Evolutionary conservation across 1,139 yeast species (phyloP).

Genomic region (Yamadazyma dendronema): DNA sequence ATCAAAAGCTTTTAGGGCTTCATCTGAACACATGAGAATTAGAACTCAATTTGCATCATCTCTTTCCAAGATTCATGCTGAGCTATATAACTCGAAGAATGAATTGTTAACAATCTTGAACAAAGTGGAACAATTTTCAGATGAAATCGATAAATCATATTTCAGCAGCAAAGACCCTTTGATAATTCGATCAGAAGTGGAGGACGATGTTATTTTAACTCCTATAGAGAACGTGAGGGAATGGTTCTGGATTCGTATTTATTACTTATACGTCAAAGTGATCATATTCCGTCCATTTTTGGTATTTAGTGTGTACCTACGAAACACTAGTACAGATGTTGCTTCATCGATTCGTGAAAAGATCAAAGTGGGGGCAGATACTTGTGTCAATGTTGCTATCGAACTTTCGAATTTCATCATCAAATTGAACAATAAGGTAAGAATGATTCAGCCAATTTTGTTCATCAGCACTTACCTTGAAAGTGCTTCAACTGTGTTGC

Average conservation of each 20-base stretch:
- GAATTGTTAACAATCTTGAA: conserved; percentile 12
- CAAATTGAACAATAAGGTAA: conserved; percentile 10
- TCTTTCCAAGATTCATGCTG: conserved; percentile 10
- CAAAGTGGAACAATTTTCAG: conserved; percentile 12
- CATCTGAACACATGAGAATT: conserved; percentile 11
- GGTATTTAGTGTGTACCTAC: conserved; percentile 10
- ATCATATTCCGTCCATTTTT: conserved; percentile 13
- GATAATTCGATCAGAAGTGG: conserved; percentile 7
- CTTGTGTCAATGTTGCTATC: conserved; percentile 10
- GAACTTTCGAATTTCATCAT: conserved; percentile 12
- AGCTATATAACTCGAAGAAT: conserved; percentile 11
- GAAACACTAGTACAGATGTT: conserved; percentile 6
- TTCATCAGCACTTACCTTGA: conserved; percentile 14
- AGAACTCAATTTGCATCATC: conserved; percentile 10
- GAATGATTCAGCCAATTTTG: conserved; percentile 13
- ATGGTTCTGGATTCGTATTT: conserved; percentile 16
- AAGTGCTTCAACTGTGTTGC: conserved; percentile 13
- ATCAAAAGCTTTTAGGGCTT: conserved; percentile 2
- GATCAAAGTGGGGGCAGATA: conserved; percentile 11
- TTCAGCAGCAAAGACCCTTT: conserved; percentile 7
- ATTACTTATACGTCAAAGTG: conserved; percentile 12
- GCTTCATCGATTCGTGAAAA: conserved; percentile 8
- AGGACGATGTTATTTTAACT: conserved; percentile 4
- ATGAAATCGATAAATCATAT: conserved; percentile 10
- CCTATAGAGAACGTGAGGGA: conserved; percentile 8